These are phyloP conservation scores for Seiridium unicorne DNA, from an alignment of 2,329 filamentous ascomycete species.

Conservation along the genomic window DNA sequence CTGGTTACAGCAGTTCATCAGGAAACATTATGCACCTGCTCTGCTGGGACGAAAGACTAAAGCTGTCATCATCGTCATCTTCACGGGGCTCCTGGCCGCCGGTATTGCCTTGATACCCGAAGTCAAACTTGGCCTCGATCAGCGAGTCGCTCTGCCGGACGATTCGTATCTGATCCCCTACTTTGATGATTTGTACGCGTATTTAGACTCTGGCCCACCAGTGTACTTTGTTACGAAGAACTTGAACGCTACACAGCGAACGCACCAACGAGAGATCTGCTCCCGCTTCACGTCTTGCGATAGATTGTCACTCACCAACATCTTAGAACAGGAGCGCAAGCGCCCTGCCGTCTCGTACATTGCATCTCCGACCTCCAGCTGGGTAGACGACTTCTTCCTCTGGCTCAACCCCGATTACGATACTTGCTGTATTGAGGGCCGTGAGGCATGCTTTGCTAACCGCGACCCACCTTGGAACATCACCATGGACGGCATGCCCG, in stretches of 20 bases:
- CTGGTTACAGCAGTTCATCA: conserved; percentile 80
- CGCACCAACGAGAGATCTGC: conserved; percentile 82
- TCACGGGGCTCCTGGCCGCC: conserved; percentile 84
- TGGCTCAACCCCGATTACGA: conserved; percentile 88
- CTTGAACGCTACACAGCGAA: conserved; percentile 73
- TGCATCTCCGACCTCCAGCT: conserved; percentile 83
- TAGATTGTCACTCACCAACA: conserved; percentile 78
- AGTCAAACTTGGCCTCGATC: conserved; percentile 85
- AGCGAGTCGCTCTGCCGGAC: conserved; percentile 89
- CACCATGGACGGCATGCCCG: conserved; percentile 86
- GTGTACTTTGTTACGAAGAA: conserved; percentile 92
- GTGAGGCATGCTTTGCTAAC: conserved; percentile 73
- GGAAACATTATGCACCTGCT: conserved; percentile 81
- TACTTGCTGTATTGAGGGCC: conserved; percentile 65
- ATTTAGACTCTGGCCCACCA: conserved; percentile 86
- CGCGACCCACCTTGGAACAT: conserved; percentile 85
- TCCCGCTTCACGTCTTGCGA: conserved; percentile 89
- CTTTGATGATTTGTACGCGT: conserved; percentile 93
- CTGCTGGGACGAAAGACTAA: conserved; percentile 82
- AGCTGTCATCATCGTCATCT: conserved; percentile 71
- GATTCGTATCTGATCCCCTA: conserved; percentile 95
- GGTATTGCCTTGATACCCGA: conserved; percentile 81
- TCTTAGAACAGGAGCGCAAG: conserved; percentile 92
- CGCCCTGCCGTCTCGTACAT: conserved; percentile 85
- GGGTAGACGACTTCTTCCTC: conserved; percentile 94